These are phyloP conservation scores for Huntiella omanensis DNA, from an alignment of 2,329 filamentous ascomycete genomes.

Conservation along the genomic window DNA sequence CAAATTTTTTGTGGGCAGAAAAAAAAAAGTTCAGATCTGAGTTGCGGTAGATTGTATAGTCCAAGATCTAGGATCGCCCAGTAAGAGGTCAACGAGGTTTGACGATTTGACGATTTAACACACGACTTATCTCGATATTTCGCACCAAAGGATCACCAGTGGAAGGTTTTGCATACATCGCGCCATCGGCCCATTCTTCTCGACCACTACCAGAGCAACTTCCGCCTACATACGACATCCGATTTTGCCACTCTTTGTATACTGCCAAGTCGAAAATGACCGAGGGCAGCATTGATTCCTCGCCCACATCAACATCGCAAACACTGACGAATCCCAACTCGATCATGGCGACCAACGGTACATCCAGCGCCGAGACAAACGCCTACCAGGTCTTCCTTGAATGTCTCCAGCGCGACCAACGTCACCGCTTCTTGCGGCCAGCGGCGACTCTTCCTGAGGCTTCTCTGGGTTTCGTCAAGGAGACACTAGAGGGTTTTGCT, in stretches of 20 bases:
- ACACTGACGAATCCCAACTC: conserved; percentile 33
- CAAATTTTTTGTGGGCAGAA: conserved; percentile 10
- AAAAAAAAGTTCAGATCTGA: conserved; percentile 11
- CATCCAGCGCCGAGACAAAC: conserved; percentile 13
- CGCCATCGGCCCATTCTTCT: too few relatives aligned
- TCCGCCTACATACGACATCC: too few relatives aligned
- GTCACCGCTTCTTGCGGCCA: conserved; percentile 63
- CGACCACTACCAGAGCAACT: too few relatives aligned
- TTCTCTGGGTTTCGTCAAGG: conserved; percentile 59
- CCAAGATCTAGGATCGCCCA: not conserved
- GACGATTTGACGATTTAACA: too few relatives aligned
- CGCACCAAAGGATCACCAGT: too few relatives aligned
- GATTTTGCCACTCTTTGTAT: not conserved
- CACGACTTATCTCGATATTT: too few relatives aligned
- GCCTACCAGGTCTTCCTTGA: conserved; percentile 32
- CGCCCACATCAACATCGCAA: conserved; percentile 44
- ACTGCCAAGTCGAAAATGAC: conserved; percentile 11
- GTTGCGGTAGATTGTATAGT: not conserved
- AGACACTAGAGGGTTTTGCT: conserved; percentile 62
- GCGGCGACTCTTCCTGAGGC: conserved; percentile 44
- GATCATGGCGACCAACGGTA: conserved; percentile 18
- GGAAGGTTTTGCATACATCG: too few relatives aligned
- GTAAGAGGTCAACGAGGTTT: not conserved
- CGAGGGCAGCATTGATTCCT: conserved; percentile 24
- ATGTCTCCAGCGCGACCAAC: conserved; percentile 36